These are phyloP conservation scores for Sporothrix brasiliensis DNA, from an alignment of 2,329 filamentous ascomycete genomes.

Conservation along the genomic window DNA sequence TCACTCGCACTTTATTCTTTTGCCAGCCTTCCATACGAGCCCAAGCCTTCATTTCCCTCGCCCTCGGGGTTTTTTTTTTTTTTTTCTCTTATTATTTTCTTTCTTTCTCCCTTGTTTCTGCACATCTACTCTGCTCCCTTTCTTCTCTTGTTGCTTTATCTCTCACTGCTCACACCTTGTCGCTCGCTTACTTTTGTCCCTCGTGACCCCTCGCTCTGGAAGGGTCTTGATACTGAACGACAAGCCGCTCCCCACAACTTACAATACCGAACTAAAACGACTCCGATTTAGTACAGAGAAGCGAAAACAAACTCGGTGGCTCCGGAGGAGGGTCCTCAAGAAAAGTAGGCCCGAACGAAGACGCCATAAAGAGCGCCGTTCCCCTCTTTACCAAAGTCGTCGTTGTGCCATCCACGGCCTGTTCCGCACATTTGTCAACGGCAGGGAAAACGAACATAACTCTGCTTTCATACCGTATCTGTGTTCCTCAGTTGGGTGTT, in stretches of 20 bases:
- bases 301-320: background rate
- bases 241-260: background rate
- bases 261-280: background rate
- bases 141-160: background rate
- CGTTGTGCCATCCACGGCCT: background rate
- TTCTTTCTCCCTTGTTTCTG: background rate
- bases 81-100: too few relatives aligned
- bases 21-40: background rate
- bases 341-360: background rate
- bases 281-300: background rate
- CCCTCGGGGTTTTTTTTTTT: background rate
- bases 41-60: background rate
- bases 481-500: background rate
- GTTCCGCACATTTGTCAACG: background rate
- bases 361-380: constrained; percentile 6
- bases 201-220: background rate
- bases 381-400: constrained; percentile 4
- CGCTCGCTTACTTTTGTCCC: background rate
- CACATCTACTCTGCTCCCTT: background rate
- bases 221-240: background rate
- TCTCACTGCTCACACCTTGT: background rate
- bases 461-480: background rate
- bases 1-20: background rate
- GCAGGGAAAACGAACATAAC: too few relatives aligned
- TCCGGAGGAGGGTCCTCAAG: background rate